Evolutionary conservation across 2,329 filamentous ascomycete genomes (phyloP), one percentile per base, ranked within the genome.

Genomic region (Fusarium metavorans): DNA sequence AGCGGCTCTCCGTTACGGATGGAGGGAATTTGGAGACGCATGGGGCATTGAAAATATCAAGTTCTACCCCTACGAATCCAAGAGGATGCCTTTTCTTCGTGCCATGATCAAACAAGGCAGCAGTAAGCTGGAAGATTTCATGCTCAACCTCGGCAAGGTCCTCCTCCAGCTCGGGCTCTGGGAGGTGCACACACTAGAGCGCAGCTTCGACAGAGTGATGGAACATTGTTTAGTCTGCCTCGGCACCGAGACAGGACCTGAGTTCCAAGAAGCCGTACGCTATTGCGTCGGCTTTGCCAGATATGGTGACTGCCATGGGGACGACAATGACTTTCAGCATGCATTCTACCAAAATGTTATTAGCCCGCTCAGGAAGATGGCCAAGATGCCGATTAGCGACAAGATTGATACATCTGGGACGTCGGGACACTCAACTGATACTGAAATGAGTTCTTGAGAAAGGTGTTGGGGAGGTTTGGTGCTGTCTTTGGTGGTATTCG

Each of bases 1-100:
- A 16, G 67, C 67, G 1, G 66, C 63, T 25, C 57, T 67, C n/a
- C 48, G 63, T 16, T 69, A 69, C 41, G 64, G 63, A 20, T 69
- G 67, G 67, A 41, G 34, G 5, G 56, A 67, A 48, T 69, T 69
- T 5, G 57, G 63, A 1, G 67, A 69, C n/a, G 50, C 37, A 6
- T 67, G 67, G 67, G 64, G 50, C 9, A 62, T 37, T 8, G 39
- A 5, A 8, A 34, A 67, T 14, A 66, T 69, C 6, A 16, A 50
- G 6, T 66, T 68, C 37, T 56, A 68, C 20, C 66, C 62, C 14
- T 58, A 66, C 14, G 54, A 60, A 13, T 66, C 63, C n/a, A 56
- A 68, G 11, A 54, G 39, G 27, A 59, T 66, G 52, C 63, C 66
- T 0, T 68, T 68, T 27, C 25, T 68, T 2, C 58, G 37, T 10